Conservation (phyloP, 305 asterid genomes). For the Solanum aculeatissimum region DNA sequence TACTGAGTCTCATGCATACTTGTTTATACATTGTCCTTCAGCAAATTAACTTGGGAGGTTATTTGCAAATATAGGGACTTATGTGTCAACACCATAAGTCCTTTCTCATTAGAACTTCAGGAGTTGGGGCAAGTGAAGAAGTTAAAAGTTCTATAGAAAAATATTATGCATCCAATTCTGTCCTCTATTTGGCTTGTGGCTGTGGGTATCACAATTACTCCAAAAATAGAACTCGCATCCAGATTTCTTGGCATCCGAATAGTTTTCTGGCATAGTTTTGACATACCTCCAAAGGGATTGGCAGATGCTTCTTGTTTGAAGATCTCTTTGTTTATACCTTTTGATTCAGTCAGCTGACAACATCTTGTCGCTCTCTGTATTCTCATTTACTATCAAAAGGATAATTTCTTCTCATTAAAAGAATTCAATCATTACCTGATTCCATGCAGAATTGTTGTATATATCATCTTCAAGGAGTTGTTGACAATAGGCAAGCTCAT, state of each 20-base stretch:
- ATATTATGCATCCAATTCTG: neutral
- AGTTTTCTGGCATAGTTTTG: neutral
- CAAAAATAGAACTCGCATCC: neutral
- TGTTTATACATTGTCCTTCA: neutral
- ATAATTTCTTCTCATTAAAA: neutral
- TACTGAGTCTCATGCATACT: neutral
- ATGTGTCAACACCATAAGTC: neutral
- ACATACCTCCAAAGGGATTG: neutral
- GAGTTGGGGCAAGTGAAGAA: neutral
- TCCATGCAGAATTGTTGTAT: constrained; percentile 97
- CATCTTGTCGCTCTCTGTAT: neutral
- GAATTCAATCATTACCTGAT: constrained; percentile 46
- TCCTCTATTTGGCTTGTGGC: neutral
- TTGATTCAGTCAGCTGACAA: neutral
- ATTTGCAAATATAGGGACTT: neutral
- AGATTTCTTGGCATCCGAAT: neutral
- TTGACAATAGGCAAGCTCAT: constrained; percentile 74
- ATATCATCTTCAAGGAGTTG: constrained; percentile 69
- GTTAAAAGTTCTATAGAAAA: neutral
- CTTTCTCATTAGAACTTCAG: neutral
- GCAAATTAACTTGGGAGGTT: neutral
- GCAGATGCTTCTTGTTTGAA: neutral
- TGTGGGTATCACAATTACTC: neutral
- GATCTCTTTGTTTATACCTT: neutral
- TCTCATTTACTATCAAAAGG: neutral